Evolutionary conservation across 495 filamentous ascomycete genomes (phyloP), one percentile per base, ranked within the genome.

Genomic region (Aspergillus kassunensis): DNA sequence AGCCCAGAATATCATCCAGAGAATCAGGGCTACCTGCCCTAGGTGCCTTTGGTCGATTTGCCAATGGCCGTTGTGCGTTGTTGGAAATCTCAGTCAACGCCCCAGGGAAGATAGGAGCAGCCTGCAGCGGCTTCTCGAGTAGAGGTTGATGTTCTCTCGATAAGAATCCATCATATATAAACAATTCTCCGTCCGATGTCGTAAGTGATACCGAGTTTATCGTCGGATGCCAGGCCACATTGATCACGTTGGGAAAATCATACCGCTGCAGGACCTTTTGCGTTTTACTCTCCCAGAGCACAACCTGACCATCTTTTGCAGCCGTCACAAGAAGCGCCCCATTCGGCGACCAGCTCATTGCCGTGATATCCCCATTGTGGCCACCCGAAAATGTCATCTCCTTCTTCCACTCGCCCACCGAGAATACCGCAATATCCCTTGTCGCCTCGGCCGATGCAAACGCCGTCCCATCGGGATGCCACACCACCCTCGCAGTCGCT

Each of bases 381-480:
- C 88, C 90, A 20, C 80, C 80, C 6, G 81, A 61, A 60, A 97
- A 97, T 0, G 67, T 62, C 56, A 87, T 80, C 63, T 97, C 90
- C 48, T 82, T 84, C 63, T 88, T 87, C 86, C 91, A 96, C 58
- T 93, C 88, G n/a, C 80, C 78, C 49, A 80, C 80, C 19, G 91
- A 95, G 37, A 96, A 78, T 13, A 97, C 82, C 51, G 92, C 85
- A 18, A 97, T 85, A 56, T 97, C 91, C 62, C 86, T 74, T 1
- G 89, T 92, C 1, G 85, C 78, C 12, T 95, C 96, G 0, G 90
- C 83, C 0, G 85, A 83, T 9, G 89, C 90, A 68, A 98, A 96
- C 5, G 91, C 90, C 36, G 89, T 82, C 6, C 95, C 92, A 61
- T 97, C 95, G 0, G 95, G 95, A 71, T 97, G 92, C 93, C 93